Evolutionary conservation across 2,329 filamentous ascomycete species (phyloP).

Genomic region (Thielaviopsis euricoi): DNA sequence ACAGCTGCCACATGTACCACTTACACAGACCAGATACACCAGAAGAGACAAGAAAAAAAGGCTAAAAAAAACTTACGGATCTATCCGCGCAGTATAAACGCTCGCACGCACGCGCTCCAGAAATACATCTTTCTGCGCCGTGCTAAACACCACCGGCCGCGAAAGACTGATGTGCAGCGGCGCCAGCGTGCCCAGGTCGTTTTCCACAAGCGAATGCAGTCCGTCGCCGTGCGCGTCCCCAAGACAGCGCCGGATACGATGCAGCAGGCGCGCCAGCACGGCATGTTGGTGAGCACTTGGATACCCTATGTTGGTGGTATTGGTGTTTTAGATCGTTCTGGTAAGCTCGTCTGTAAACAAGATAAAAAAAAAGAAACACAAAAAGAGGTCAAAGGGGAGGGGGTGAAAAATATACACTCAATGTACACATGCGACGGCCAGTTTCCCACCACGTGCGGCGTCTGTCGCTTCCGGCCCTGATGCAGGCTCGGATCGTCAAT

Average conservation of each 20-base stretch:
- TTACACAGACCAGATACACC: too few species aligned
- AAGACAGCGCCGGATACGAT: constrained; percentile 20
- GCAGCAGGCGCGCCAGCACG: constrained; percentile 28
- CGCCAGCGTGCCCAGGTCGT: constrained; percentile 58
- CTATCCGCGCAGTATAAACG: constrained; percentile 17
- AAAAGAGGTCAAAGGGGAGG: neutral
- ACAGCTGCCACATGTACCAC: too few species aligned
- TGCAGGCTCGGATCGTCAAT: constrained; percentile 73
- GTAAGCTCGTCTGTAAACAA: constrained; percentile 13
- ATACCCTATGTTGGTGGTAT: constrained; percentile 29
- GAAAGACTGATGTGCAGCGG: constrained; percentile 89
- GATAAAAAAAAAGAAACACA: neutral
- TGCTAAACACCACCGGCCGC: constrained; percentile 57
- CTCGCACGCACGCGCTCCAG: constrained; percentile 33
- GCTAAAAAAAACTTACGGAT: neutral
- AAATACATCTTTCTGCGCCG: constrained; percentile 56
- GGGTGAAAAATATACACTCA: constrained; percentile 53
- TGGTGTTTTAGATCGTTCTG: neutral
- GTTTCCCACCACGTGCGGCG: constrained; percentile 71
- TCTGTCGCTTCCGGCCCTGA: constrained; percentile 64
- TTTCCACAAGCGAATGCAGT: constrained; percentile 55
- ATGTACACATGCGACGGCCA: constrained; percentile 90
- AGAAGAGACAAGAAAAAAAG: neutral
- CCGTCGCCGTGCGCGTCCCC: constrained; percentile 19
- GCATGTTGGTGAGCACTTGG: constrained; percentile 31